Base-by-base conservation (phyloP, 306 rosid genomes). In the Geum urbanum region DNA sequence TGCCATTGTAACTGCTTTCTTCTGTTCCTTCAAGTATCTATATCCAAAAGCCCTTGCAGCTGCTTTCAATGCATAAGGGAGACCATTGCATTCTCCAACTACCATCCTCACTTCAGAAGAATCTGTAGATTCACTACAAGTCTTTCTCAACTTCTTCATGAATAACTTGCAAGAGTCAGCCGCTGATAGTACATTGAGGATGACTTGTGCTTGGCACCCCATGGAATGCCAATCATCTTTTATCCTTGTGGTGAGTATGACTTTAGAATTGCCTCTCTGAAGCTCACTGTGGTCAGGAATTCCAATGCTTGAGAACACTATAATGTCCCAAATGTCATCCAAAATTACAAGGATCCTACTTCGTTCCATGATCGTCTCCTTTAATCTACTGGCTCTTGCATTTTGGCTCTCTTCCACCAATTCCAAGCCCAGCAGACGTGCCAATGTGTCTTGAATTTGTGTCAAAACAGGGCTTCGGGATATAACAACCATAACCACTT, bases 151-250 rank as follows among this genome's bases (percentile, higher is more conserved):
- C 4, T 18, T 40, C 18, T 46, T 48, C 15, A n/a, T 44, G 59
- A 79, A 74, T 45, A 79, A 56, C 8, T 8, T 24, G 57, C 76
- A 58, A 1, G 83, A 40, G 35, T 74, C 76, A 40, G 55, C 71
- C 12, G 11, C 45, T 7, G 20, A 47, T 11, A 69, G 45, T 44
- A 53, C n/a, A 39, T 48, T 2, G 10, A 79, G 45, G 13, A 5
- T 15, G 2, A 74, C 32, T 9, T 9, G 72, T 19, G n/a, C 47
- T 12, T 54, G 27, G 69, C 66, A 7, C 7, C 6, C 5, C 83
- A 79, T 73, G 4, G 9, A 5, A 7, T 46, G 37, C 13, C 73
- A 53, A 0, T 73, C 79, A 27, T 63, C 4, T 8, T 0, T 0
- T 4, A 3, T 14, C 71, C 79, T 63, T 0, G 76, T 66, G 5